Evolutionary conservation across 345 rosid genomes (phyloP), one percentile per base, ranked within the genome.

Genomic region (Linum usitatissimum): DNA sequence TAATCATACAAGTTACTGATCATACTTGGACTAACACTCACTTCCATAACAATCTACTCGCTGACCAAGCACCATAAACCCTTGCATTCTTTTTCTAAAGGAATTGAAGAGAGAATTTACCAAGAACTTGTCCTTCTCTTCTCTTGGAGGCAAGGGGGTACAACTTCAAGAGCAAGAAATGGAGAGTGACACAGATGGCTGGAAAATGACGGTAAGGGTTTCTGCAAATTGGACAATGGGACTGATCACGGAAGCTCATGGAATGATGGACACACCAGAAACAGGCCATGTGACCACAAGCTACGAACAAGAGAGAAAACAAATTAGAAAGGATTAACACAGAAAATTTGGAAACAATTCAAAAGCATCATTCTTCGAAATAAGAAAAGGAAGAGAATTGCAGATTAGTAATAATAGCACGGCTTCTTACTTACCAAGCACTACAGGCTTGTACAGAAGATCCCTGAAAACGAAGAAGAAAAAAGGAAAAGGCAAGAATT

Each of bases 261-360:
- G 91, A 86, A 17, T 34, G 64, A 61, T 84, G 78, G 5, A 86
- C 93, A 45, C 98, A 92, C 98, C 96, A 92, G 69, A 92, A 92
- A 80, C 98, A 88, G 60, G 96, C 80, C 19, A 91, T 42, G 61
- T 86, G 96, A 61, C 96, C 98, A 78, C 98, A 91, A 55, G 81
- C 98, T 91, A 75, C 79, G 62, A 62, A 20, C 23, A 55, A 34
- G 49, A 45, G 48, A 45, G 10, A n/a, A 23, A 13, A 14, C 31
- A 18, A 19, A 56, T 56, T 23, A 23, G 1, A 23, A 2, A 23
- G 28, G 28, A 18, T 19, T 23, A 23, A 57, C 28, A 20, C 9
- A 18, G 21, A 4, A 57, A 7, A 57, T 18, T n/a, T 14, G 23
- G 23, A 55, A 14, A 10, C 2, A 23, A 23, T 23, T 23, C 18